A percentile compares a stretch with the other conserved stretches of the same genome.
These are phyloP conservation scores for Nectriaceae sp. DNA, from an alignment of 2,329 filamentous ascomycete species.

Conservation along the genomic window DNA sequence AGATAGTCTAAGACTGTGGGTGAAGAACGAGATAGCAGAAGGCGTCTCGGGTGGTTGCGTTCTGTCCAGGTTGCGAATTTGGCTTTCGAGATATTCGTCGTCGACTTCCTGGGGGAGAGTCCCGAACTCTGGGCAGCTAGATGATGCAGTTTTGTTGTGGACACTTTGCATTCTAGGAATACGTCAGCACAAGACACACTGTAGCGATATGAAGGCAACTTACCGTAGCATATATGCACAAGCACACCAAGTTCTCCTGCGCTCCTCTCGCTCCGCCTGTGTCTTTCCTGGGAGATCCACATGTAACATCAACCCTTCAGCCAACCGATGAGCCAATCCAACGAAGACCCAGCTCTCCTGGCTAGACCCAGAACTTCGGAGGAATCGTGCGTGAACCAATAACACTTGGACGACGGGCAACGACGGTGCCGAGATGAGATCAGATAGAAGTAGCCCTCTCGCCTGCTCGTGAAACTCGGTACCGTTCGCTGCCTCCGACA, in stretches of 20 bases:
- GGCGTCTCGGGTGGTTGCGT: conserved; percentile 21
- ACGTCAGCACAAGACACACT: not conserved
- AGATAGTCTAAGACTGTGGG: conserved; percentile 21
- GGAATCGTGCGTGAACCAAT: conserved; percentile 25
- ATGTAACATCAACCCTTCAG: conserved; percentile 25
- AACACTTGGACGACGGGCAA: conserved; percentile 26
- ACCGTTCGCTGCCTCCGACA: conserved; percentile 13
- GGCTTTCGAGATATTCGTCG: conserved; percentile 24
- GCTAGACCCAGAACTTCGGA: conserved; percentile 15
- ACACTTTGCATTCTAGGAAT: conserved; percentile 20
- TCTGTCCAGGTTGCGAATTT: conserved; percentile 2
- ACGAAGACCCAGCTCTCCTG: conserved; percentile 28
- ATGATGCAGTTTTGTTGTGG: conserved; percentile 9
- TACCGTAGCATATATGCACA: conserved; percentile 22
- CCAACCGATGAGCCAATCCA: conserved; percentile 25
- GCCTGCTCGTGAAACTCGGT: conserved; percentile 27
- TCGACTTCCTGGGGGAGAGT: conserved; percentile 23
- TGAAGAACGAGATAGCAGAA: conserved; percentile 25
- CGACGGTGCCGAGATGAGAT: conserved; percentile 22
- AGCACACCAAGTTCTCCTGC: conserved; percentile 28
- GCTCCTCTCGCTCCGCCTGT: conserved; percentile 22
- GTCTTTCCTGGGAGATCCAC: conserved; percentile 23
- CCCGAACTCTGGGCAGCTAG: conserved; percentile 14
- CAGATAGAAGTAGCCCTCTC: conserved; percentile 22
- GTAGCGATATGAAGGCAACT: not conserved